Evolutionary conservation across 1,284 basidiomycete genomes (phyloP).

Genomic region (Schizopora paradoxa): DNA sequence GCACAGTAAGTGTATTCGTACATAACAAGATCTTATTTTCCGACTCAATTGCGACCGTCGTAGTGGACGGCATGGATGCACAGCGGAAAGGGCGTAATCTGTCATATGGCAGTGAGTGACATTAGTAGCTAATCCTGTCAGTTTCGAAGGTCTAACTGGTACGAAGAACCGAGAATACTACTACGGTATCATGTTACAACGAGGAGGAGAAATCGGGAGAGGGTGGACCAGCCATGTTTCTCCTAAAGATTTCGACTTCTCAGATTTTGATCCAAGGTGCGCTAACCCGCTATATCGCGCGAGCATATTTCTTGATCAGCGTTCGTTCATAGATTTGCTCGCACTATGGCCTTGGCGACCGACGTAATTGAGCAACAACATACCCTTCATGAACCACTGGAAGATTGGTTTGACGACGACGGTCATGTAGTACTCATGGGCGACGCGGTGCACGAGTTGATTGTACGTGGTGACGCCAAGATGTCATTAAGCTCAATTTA

Average conservation of each 20-base stretch:
- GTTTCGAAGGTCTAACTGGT: too few relatives aligned
- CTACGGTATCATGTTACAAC: too few relatives aligned
- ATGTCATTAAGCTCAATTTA: background rate
- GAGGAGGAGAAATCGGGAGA: background rate
- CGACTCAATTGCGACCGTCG: too few relatives aligned
- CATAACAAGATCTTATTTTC: too few relatives aligned
- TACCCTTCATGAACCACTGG: conserved; percentile 5
- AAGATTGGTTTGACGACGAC: conserved; percentile 47
- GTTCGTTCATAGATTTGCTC: conserved; percentile 8
- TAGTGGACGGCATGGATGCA: too few relatives aligned
- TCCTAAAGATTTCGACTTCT: conserved; percentile 2
- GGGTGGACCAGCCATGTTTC: conserved; percentile 3
- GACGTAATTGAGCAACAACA: conserved; percentile 7
- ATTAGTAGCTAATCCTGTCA: too few relatives aligned
- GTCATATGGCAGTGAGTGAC: too few relatives aligned
- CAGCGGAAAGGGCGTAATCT: too few relatives aligned
- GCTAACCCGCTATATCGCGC: background rate
- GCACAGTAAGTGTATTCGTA: conserved; percentile 8
- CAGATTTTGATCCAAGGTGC: conserved; percentile 12
- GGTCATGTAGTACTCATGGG: conserved; percentile 40
- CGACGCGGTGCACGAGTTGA: conserved; percentile 42
- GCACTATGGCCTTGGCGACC: conserved; percentile 2
- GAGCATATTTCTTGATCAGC: background rate
- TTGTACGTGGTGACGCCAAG: conserved; percentile 17
- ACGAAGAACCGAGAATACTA: too few relatives aligned